These are phyloP conservation scores for Nothophoma quercina DNA, from an alignment of 2,329 filamentous ascomycete genomes.

Conservation along the genomic window DNA sequence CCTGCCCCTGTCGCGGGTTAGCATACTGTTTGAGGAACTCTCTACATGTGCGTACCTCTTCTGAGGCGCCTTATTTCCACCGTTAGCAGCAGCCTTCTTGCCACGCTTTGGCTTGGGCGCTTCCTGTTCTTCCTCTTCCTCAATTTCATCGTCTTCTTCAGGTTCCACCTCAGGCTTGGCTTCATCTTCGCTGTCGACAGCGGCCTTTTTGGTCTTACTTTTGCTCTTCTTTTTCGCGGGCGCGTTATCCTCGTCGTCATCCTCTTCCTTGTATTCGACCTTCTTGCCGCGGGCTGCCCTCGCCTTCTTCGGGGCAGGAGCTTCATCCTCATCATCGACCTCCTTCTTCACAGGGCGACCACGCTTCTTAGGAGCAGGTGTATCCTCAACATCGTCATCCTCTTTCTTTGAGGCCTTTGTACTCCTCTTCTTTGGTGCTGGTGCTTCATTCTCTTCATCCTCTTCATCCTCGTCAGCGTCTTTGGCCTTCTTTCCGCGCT, in stretches of 20 bases:
- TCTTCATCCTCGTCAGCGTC: slow-evolving; percentile 42
- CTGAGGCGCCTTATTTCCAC: slow-evolving; percentile 30
- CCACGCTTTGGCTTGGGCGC: slow-evolving; percentile 33
- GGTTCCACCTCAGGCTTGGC: slow-evolving; percentile 18
- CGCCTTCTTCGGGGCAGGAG: slow-evolving; percentile 41
- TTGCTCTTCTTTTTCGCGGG: slow-evolving; percentile 30
- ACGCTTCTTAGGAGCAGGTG: slow-evolving; percentile 43
- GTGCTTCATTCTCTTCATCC: slow-evolving; percentile 36
- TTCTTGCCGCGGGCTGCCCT: slow-evolving; percentile 34
- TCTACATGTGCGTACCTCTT: slow-evolving; percentile 35
- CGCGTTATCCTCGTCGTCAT: slow-evolving; percentile 34
- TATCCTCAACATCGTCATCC: slow-evolving; percentile 38
- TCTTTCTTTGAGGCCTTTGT: slow-evolving; percentile 15
- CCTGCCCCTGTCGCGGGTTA: slow-evolving; percentile 29
- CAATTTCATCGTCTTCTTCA: slow-evolving; percentile 21
- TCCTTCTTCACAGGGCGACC: slow-evolving; percentile 37
- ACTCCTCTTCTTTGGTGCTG: slow-evolving; percentile 36
- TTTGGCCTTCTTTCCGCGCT: slow-evolving; percentile 45
- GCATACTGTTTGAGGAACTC: neutral
- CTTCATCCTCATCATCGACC: slow-evolving; percentile 37
- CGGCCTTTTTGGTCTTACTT: slow-evolving; percentile 36
- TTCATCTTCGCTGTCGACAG: slow-evolving; percentile 28
- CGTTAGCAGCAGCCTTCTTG: slow-evolving; percentile 27
- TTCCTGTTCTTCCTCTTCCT: slow-evolving; percentile 24
- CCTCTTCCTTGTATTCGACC: slow-evolving; percentile 36